Base-by-base conservation (phyloP, 176 grass and related monocot genomes). In the Hordeum vulgare region DNA sequence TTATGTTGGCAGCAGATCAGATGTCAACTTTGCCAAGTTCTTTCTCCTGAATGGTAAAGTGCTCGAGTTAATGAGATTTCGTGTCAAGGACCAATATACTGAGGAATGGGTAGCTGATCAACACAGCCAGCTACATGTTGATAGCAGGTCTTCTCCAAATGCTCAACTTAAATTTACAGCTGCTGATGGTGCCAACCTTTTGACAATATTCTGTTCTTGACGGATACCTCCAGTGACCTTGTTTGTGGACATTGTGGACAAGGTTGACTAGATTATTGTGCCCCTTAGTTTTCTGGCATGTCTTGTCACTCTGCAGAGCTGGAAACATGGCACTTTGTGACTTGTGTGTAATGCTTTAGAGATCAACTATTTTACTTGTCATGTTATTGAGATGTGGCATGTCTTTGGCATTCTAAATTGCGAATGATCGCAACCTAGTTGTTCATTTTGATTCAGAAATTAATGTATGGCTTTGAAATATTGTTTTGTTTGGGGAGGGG, bases 1-100 rank as follows among this genome's bases (percentile, higher is more conserved):
- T 12, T 81, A 81, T 27, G 5, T 28, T 9, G 80, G 51, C 49
- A 60, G 11, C 45, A 41, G n/a, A 20, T 8, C 49, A 0, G 24
- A 81, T 81, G 80, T 71, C 35, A 53, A 40, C 33, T 81, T 81
- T 41, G 66, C 80, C 49, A 81, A 81, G 35, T 81, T 71, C 66
- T 71, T 81, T 81, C n/a, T 81, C 68, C 17, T 70, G 47, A 81
- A 59, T 70, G 80, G 66, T 29, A 28, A 82, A 40, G 80, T 71
- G 24, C 66, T 82, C 7, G 24, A 73, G 70, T 47, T 18, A 28
- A 28, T 73, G 70, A 73, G 13, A 28, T 47, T 73, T 73, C 40
- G 41, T 73, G 41, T 73, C 70, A 45, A 47, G 12, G 23, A 47
- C 70, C 68, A 71, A 71, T 71, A 73, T 73, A 47, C 70, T 10